Evolutionary conservation across 257 asterid species (phyloP).

Genomic region (Penstemon newberryi): DNA sequence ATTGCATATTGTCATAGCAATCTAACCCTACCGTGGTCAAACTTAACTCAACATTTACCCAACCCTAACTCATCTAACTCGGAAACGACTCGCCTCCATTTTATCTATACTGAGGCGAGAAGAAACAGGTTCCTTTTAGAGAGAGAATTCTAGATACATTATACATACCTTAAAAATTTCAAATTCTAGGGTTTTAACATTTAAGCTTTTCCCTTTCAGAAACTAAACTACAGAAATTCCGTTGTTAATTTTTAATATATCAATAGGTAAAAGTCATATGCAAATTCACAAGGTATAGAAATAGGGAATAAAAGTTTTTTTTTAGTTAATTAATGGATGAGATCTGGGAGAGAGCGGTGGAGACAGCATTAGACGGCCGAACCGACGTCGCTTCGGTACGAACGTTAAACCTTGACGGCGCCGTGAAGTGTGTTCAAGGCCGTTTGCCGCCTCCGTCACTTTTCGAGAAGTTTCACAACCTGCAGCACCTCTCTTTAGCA

Average conservation of each 20-base stretch:
- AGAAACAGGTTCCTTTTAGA: slow-evolving; percentile 24
- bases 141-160: slow-evolving; percentile 27
- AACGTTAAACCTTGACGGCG: slow-evolving; percentile 84
- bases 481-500: slow-evolving; percentile 84
- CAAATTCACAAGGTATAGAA: slow-evolving; percentile 16
- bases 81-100: slow-evolving; percentile 58
- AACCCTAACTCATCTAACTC: slow-evolving; percentile 55
- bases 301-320: background rate
- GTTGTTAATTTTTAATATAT: slow-evolving; percentile 6
- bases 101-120: slow-evolving; percentile 42
- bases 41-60: slow-evolving; percentile 47
- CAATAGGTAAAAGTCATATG: slow-evolving; percentile 4
- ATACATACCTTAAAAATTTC: background rate
- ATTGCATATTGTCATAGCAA: slow-evolving; percentile 14
- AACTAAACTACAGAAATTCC: background rate
- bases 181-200: slow-evolving; percentile 28
- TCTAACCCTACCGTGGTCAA: slow-evolving; percentile 45
- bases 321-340: slow-evolving; percentile 62
- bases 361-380: slow-evolving; percentile 86
- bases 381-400: slow-evolving; percentile 66
- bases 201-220: slow-evolving; percentile 16
- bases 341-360: slow-evolving; percentile 97
- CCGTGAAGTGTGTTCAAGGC: slow-evolving; percentile 90
- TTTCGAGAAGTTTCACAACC: slow-evolving; percentile 79
- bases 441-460: slow-evolving; percentile 86